Evolutionary conservation across 2,329 filamentous ascomycete species (phyloP).

Genomic region (Thermoascus crustaceus): DNA sequence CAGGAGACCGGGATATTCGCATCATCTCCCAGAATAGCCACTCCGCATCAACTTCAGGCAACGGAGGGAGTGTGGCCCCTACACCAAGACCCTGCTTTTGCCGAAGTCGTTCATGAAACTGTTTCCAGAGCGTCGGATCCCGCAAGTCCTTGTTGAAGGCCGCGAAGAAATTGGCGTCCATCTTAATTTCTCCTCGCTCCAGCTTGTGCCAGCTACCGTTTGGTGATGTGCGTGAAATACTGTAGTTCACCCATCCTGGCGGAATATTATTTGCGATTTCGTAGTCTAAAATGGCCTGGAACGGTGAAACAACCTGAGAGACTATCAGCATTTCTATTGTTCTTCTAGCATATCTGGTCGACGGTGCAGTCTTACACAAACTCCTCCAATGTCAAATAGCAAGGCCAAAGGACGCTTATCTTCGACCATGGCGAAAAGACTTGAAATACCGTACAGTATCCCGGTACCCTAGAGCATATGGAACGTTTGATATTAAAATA

Average conservation of each 20-base stretch:
- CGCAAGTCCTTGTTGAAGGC: slow-evolving; percentile 69
- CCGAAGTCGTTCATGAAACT: slow-evolving; percentile 41
- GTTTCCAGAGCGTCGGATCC: slow-evolving; percentile 57
- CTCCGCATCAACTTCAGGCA: slow-evolving; percentile 68
- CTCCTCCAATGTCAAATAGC: slow-evolving; percentile 92
- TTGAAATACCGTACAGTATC: too few species aligned
- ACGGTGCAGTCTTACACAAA: slow-evolving; percentile 64
- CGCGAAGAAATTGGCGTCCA: slow-evolving; percentile 67
- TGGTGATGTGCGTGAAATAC: slow-evolving; percentile 70
- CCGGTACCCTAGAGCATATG: too few species aligned
- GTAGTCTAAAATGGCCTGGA: slow-evolving; percentile 89
- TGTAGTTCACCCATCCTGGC: slow-evolving; percentile 82
- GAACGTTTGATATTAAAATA: too few species aligned
- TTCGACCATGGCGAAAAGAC: slow-evolving; percentile 28
- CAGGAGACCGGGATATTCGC: slow-evolving; percentile 57
- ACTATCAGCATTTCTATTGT: slow-evolving; percentile 6
- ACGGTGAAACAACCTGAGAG: slow-evolving; percentile 72
- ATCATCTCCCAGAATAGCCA: slow-evolving; percentile 91
- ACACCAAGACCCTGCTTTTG: slow-evolving; percentile 17
- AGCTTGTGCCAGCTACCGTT: slow-evolving; percentile 80
- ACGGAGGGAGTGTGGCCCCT: slow-evolving; percentile 43
- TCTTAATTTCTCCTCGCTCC: slow-evolving; percentile 71
- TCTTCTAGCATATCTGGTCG: neutral
- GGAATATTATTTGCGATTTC: slow-evolving; percentile 70
- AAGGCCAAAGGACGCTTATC: slow-evolving; percentile 58